Evolutionary conservation across 306 rosid genomes (phyloP), one percentile per base, ranked within the genome.

Genomic region (Prunus armeniaca): DNA sequence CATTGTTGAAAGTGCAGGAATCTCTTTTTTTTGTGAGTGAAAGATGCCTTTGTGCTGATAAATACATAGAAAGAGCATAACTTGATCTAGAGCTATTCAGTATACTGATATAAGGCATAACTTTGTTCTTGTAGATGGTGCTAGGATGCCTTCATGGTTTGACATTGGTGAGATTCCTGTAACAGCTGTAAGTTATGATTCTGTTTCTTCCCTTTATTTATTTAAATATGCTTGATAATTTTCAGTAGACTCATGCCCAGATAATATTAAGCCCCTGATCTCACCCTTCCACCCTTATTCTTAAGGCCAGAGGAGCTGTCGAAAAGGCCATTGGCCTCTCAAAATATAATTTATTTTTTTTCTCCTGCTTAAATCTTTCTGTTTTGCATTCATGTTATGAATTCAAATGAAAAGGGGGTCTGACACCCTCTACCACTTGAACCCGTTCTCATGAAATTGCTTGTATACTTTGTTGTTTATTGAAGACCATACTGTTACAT

Each of bases 61-160:
- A 32, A 18, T 13, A n/a, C 52, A n/a, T 5, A 12, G 43, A 24
- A 41, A 66, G 30, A 20, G 13, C 30, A 41, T 66, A 46, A 46
- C 32, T 45, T 13, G 55, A 46, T 14, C 18, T 24, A 22, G 22
- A 22, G 14, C 13, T 43, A 54, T 47, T 46, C 32, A 6, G 0
- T 9, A 0, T 52, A 64, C 38, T 81, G 38, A 22, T 76, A 47
- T 75, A 49, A 49, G 17, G 17, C 54, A 49, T 49, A 49, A 7
- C 30, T 54, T 84, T 85, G 75, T 75, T 78, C 56, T 82, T 86
- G 87, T 52, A 93, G 94, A 86, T 76, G 96, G 96, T 76, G 52
- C 83, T 17, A 80, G 83, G 47, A 91, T 93, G 97, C 96, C 91
- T 78, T 93, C 98, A 49, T 93, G 97, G 96, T 93, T 91, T 84